phyloP scores from a whole-genome alignment of 177 flowering plant genomes.

The Vitis hybrid region DNA sequence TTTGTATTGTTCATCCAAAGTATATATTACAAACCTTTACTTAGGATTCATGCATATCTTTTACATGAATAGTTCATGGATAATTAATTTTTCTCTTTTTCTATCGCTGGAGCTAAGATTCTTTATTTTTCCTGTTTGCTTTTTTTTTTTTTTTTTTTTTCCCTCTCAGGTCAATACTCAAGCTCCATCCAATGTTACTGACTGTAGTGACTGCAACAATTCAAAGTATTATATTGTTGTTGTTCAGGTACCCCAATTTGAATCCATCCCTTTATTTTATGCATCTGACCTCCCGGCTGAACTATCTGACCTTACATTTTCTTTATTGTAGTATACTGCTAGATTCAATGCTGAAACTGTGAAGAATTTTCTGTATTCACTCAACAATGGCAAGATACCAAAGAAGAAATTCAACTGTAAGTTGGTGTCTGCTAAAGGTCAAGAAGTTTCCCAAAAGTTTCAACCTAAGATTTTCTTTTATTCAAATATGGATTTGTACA shows the following conservation, averaged over 20 bases:
- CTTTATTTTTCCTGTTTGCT: not conserved
- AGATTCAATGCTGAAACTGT: constrained; percentile 90
- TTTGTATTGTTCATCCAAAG: no score
- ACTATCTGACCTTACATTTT: not conserved
- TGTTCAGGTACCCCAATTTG: constrained; percentile 65
- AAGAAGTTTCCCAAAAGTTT: not conserved
- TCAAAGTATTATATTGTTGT: constrained; percentile 94
- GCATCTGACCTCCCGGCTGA: not conserved
- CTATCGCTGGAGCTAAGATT: not conserved
- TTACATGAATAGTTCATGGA: no score
- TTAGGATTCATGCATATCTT: no score
- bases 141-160: not conserved
- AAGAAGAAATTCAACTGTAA: constrained; percentile 96
- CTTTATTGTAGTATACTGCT: constrained; percentile 79
- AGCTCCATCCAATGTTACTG: constrained; percentile 68
- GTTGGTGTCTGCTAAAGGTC: constrained; percentile 21
- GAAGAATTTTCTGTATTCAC: constrained; percentile 72
- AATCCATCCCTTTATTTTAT: not conserved
- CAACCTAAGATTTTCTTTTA: not conserved
- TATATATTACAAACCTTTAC: no score
- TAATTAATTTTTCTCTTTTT: not conserved
- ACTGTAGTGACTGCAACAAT: constrained; percentile 80
- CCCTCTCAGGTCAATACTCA: constrained; percentile 72
- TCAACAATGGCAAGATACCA: constrained; percentile 86
- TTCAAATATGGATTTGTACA: not conserved